Evolutionary conservation across 805 yeast species (phyloP), one percentile per base, ranked within the genome.

Genomic region (Hanseniaspora pseudoguilliermondii): DNA sequence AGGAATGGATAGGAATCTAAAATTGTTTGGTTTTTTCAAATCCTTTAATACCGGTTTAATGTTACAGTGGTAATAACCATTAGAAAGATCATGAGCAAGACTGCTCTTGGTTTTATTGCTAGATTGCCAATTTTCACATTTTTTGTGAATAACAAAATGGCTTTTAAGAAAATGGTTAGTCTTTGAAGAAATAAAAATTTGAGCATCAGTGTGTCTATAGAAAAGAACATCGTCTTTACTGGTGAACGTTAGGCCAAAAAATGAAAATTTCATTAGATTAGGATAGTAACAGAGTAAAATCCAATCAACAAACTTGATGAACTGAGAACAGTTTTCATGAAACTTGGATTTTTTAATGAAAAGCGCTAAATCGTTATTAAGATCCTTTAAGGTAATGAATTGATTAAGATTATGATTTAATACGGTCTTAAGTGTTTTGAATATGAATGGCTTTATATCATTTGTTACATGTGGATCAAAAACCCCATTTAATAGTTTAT

Each of bases 221-320:
- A 72, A 86, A 0, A 73, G 54, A 0, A 79, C 57, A 4, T 68
- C 10, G 64, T 67, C 0, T 11, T 21, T 34, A 71, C 64, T 0
- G 73, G 71, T 10, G 79, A 75, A 1, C 72, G 82, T 84, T 0
- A 93, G 82, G 5, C 83, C 81, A 63, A 85, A 82, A 70, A 87
- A 89, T 62, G 78, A 79, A 0, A 76, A 66, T 0, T 71, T 66
- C 0, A 86, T 60, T 0, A 85, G 58, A 18, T 69, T 72, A 8
- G 75, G 69, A 0, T 86, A 59, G 51, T 81, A 73, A 0, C 38
- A 41, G 0, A 66, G 59, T 42, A 84, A 76, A 1, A 84, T 49
- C 95, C 95, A 90, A n/a, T 46, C 20, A 34, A 46, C 39, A 11
- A 46, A 9, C 13, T 27, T 18, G 9, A 41, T 2, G 1, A 44